phyloP scores from a whole-genome alignment of 768 basidiomycete genomes.

The Serendipita sp. region DNA sequence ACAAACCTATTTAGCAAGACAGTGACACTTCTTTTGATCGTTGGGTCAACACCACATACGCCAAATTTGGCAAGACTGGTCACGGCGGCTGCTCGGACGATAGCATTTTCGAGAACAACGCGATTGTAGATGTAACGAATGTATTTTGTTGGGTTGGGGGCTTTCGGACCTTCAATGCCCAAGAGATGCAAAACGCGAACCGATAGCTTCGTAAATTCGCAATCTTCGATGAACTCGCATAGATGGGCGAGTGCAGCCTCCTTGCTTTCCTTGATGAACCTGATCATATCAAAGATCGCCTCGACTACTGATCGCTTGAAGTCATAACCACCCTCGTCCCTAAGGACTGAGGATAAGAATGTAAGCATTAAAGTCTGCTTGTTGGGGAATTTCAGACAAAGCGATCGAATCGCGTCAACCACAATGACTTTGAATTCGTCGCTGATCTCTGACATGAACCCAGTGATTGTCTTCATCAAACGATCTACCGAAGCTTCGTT shows the following conservation, averaged over 20 bases:
- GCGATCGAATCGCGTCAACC: constrained; percentile 92
- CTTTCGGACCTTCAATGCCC: constrained; percentile 89
- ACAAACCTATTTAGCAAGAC: constrained; percentile 69
- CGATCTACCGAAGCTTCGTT: constrained; percentile 98
- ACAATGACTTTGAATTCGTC: constrained; percentile 99
- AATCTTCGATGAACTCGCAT: constrained; percentile 99
- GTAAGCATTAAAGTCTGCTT: constrained; percentile 96
- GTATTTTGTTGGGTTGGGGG: constrained; percentile 93
- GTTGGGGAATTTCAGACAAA: constrained; percentile 95
- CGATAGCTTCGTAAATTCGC: constrained; percentile 97
- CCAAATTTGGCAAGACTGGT: constrained; percentile 93
- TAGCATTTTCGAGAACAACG: constrained; percentile 94
- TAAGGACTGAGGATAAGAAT: constrained; percentile 89
- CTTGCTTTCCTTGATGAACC: constrained; percentile 87
- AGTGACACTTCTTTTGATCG: constrained; percentile 68
- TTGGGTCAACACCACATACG: constrained; percentile 62
- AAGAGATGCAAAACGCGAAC: constrained; percentile 92
- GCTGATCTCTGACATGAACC: constrained; percentile 98
- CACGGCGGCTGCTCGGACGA: constrained; percentile 92
- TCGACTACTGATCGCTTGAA: constrained; percentile 99
- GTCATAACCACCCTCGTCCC: constrained; percentile 98
- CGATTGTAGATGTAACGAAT: constrained; percentile 99
- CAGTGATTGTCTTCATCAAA: constrained; percentile 96
- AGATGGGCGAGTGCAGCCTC: constrained; percentile 95
- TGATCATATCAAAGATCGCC: constrained; percentile 99